A percentile compares a stretch with the other conserved stretches of the same genome.
These are phyloP conservation scores for Asparagopsis taxiformis DNA, from an alignment of 31 red algal species.

Conservation along the genomic window DNA sequence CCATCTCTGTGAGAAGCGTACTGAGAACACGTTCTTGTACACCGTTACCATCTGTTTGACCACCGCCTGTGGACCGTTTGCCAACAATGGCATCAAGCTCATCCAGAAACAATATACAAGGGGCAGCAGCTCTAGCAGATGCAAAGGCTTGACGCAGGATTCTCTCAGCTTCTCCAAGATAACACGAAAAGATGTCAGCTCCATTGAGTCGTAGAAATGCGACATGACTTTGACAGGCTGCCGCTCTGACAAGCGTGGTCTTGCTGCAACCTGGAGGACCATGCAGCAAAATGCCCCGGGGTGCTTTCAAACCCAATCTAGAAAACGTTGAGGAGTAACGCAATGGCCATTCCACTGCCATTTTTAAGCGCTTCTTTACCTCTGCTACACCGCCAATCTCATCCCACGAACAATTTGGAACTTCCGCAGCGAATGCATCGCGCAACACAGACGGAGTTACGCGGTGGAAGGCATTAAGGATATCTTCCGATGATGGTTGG, in stretches of 20 bases:
- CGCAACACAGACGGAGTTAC: slow-evolving; percentile 31
- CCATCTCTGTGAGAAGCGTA: slow-evolving; percentile 95
- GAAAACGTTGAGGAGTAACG: slow-evolving; percentile 12
- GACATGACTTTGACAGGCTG: slow-evolving; percentile 29
- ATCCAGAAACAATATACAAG: slow-evolving; percentile 81
- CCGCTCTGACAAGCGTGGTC: slow-evolving; percentile 70
- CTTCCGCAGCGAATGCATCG: neutral
- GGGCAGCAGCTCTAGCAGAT: slow-evolving; percentile 46
- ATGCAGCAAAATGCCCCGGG: slow-evolving; percentile 82
- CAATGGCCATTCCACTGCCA: slow-evolving; percentile 57
- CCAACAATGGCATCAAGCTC: slow-evolving; percentile 90
- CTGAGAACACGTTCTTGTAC: slow-evolving; percentile 75
- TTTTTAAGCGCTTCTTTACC: slow-evolving; percentile 35
- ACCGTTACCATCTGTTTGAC: slow-evolving; percentile 28
- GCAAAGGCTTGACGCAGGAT: slow-evolving; percentile 75
- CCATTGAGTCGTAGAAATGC: slow-evolving; percentile 62
- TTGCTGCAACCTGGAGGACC: slow-evolving; percentile 88
- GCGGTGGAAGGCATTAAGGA: slow-evolving; percentile 1
- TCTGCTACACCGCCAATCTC: slow-evolving; percentile 23
- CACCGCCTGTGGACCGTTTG: slow-evolving; percentile 19
- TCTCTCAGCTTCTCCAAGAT: slow-evolving; percentile 87
- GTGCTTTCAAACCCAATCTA: slow-evolving; percentile 23
- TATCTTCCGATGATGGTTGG: neutral
- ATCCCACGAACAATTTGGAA: slow-evolving; percentile 12
- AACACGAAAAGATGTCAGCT: slow-evolving; percentile 84